phyloP scores from a whole-genome alignment of 441 rosid genomes.

The Erysimum pusillum region DNA sequence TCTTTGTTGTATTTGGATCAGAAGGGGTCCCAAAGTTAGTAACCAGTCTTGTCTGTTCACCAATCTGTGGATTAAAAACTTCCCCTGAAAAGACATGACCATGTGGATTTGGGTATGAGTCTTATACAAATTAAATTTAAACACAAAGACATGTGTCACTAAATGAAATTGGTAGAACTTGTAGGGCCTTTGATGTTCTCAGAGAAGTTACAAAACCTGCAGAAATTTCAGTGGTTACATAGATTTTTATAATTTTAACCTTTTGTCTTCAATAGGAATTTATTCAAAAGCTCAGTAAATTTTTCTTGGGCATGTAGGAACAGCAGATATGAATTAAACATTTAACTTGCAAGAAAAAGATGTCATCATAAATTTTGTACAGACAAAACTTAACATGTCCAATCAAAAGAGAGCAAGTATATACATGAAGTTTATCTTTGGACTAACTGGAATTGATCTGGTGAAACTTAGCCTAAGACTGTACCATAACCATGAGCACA shows the following conservation, averaged over 20 bases:
- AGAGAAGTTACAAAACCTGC: background rate
- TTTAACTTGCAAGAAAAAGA: too few relatives aligned
- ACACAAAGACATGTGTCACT: background rate
- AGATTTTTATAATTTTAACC: background rate
- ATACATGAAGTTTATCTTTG: too few relatives aligned
- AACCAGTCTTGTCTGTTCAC: background rate
- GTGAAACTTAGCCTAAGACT: background rate
- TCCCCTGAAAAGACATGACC: conserved; percentile 19
- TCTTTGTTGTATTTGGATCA: conserved; percentile 11
- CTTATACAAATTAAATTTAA: background rate
- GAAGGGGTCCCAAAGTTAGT: conserved; percentile 14
- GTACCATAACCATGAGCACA: background rate
- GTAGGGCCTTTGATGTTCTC: conserved; percentile 4
- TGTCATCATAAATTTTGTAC: too few relatives aligned
- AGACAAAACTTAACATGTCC: too few relatives aligned
- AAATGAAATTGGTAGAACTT: background rate
- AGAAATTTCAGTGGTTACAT: background rate
- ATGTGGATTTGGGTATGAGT: conserved; percentile 16
- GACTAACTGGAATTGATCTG: background rate
- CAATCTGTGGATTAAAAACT: background rate
- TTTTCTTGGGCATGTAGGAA: background rate
- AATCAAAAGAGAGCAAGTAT: too few relatives aligned
- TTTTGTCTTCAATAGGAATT: too few relatives aligned
- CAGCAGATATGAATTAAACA: background rate
- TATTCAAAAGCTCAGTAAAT: background rate